These are phyloP conservation scores for Cucurbita pepo DNA, from an alignment of 306 rosid genomes.

Conservation along the genomic window DNA sequence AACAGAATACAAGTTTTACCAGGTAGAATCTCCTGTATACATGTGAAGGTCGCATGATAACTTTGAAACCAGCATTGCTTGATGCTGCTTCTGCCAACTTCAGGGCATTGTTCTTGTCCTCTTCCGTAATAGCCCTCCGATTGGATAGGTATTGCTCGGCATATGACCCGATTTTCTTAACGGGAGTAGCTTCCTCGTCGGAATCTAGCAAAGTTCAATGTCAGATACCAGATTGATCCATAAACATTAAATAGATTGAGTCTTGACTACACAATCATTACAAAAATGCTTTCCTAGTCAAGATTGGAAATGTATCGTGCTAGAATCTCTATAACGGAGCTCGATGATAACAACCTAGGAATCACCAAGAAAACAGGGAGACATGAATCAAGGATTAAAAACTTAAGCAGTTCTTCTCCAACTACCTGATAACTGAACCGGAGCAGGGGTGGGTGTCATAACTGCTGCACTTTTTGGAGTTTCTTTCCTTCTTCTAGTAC, in stretches of 20 bases:
- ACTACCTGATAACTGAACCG: constrained; percentile 1
- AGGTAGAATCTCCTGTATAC: constrained; percentile 51
- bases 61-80: constrained; percentile 6
- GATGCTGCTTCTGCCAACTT: constrained; percentile 33
- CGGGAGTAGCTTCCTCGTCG: constrained; percentile 19
- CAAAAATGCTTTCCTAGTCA: not conserved
- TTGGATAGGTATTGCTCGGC: constrained; percentile 22
- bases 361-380: not conserved
- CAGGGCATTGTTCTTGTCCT: constrained; percentile 21
- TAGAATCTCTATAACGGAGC: too few species aligned
- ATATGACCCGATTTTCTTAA: not conserved
- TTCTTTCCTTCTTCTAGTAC: constrained; percentile 18
- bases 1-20: constrained; percentile 27
- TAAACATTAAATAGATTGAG: not conserved
- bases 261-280: not conserved
- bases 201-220: not conserved
- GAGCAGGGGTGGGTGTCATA: not conserved
- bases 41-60: constrained; percentile 49
- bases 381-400: not conserved
- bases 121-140: constrained; percentile 42
- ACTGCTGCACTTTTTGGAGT: not conserved
- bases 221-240: not conserved
- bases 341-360: too few species aligned
- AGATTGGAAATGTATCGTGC: too few species aligned
- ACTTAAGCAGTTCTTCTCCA: not conserved